Evolutionary conservation across 106 monocot genomes (phyloP), one percentile per base, ranked within the genome.

Genomic region (Platanthera zijinensis): DNA sequence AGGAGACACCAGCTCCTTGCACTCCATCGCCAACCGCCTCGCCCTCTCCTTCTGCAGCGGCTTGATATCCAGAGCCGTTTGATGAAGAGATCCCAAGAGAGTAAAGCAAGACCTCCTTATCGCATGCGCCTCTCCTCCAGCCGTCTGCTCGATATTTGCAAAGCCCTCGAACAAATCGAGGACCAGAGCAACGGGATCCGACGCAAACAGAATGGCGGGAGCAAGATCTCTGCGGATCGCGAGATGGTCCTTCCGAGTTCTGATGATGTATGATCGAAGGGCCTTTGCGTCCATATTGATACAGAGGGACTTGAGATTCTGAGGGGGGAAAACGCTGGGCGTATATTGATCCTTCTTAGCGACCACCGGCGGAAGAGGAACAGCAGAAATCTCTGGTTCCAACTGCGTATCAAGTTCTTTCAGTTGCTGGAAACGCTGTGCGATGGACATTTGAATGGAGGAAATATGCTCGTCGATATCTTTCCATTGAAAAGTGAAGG

Each of bases 401-500:
- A 7, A 3, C 10, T 2, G 25, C 32, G n/a, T 2, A 32, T 74
- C 70, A 9, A 68, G 77, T 48, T 78, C 69, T 12, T 81, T 71
- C 52, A 91, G 88, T 2, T 79, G 69, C 45, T 76, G 75, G 79
- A 92, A 80, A 7, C 86, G 86, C 25, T 69, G 52, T 12, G 76
- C 72, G 66, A 92, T 84, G 75, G 89, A 84, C 14, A 15, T 15
- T 21, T 85, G 62, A 71, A 89, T 51, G 80, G 86, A 78, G 51
- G 81, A 25, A 39, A 88, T 22, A 59, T 92, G 77, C 25, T 76
- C 82, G 46, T 92, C 92, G 39, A 92, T 76, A 73, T 91, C 86
- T 14, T 78, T 81, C 91, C 91, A 91, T 30, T 80, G 73, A 39
- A 91, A 76, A 73, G 78, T 74, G 79, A 89, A 88, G 49, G 76